These are phyloP conservation scores for Dryadomyces sulphureus DNA, from an alignment of 2,329 filamentous ascomycete species.

Conservation along the genomic window DNA sequence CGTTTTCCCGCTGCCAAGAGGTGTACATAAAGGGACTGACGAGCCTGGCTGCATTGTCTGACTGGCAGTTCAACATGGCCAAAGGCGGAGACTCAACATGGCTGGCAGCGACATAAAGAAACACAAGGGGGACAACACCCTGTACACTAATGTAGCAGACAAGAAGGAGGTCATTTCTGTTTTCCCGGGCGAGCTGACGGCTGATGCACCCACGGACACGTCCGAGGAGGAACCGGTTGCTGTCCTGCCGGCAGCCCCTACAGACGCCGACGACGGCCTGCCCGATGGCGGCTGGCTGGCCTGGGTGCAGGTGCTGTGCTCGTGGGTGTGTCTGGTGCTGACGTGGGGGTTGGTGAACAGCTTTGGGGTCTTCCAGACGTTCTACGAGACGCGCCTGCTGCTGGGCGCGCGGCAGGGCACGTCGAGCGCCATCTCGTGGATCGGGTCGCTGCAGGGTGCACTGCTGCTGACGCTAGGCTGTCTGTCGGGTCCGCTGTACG, in stretches of 20 bases:
- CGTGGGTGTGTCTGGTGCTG: slow-evolving; percentile 20
- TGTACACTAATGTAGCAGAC: not conserved
- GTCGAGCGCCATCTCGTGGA: slow-evolving; percentile 22
- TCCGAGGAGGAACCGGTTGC: not conserved
- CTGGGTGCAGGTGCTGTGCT: slow-evolving; percentile 26
- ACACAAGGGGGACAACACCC: no score
- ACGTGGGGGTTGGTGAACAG: slow-evolving; percentile 25
- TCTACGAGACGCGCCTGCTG: slow-evolving; percentile 24
- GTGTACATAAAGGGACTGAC: no score
- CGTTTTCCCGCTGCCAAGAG: no score
- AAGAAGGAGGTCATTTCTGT: not conserved
- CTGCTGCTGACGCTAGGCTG: slow-evolving; percentile 25
- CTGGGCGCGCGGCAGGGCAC: slow-evolving; percentile 17
- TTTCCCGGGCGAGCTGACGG: not conserved
- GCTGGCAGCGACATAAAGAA: no score
- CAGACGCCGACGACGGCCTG: slow-evolving; percentile 1
- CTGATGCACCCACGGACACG: no score
- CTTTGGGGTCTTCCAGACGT: slow-evolving; percentile 31
- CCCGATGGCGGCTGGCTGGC: slow-evolving; percentile 22
- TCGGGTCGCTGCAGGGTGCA: slow-evolving; percentile 26
- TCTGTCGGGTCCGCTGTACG: slow-evolving; percentile 25
- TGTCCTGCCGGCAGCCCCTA: no score
- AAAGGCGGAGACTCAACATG: no score
- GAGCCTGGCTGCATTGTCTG: no score
- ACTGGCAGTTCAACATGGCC: no score